These are phyloP conservation scores for Malus sylvestris DNA, from an alignment of 306 rosid species.

Conservation along the genomic window DNA sequence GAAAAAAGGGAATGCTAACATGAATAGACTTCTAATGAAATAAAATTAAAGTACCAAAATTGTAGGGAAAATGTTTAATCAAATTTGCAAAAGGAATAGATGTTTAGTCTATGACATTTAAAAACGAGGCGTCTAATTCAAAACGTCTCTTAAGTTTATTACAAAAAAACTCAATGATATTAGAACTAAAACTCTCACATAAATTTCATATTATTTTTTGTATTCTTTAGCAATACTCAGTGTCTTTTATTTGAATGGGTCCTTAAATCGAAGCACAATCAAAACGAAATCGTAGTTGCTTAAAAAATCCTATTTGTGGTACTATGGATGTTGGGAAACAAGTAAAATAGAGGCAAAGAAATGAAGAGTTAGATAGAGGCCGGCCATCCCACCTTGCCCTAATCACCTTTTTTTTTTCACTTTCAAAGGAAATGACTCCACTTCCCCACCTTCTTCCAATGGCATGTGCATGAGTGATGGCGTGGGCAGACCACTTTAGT, in stretches of 20 bases:
- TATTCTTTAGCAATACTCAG: no score
- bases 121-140: no score
- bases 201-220: no score
- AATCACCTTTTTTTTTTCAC: neutral
- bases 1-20: no score
- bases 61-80: no score
- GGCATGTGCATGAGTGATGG: conserved; percentile 86
- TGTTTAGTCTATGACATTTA: no score
- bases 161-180: no score
- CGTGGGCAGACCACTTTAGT: conserved; percentile 45
- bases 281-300: neutral
- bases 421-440: conserved; percentile 51
- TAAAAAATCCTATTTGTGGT: conserved; percentile 7
- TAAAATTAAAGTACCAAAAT: no score
- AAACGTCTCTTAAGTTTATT: no score
- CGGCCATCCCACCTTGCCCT: conserved; percentile 5
- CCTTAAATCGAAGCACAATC: neutral
- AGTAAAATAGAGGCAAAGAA: neutral
- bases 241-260: neutral
- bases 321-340: neutral
- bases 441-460: conserved; percentile 27
- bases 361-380: neutral
- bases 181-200: no score
- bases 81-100: no score
- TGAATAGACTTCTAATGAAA: no score